Evolutionary conservation across 139 green algal genomes (phyloP), one percentile per base, ranked within the genome.

Genomic region (Chlorella sp.): DNA sequence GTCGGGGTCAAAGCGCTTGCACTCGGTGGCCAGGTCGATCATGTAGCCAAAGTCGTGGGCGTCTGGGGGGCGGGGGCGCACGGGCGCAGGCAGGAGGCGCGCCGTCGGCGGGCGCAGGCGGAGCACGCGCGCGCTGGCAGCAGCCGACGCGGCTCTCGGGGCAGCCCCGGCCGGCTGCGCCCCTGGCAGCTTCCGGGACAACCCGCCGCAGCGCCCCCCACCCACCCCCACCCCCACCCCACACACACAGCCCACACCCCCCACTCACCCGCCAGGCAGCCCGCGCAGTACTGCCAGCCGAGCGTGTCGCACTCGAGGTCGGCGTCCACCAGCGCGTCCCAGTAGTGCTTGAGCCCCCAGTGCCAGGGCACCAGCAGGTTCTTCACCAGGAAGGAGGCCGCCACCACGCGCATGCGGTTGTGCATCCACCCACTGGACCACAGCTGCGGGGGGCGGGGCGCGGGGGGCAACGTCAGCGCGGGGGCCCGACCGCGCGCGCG

Each of bases 301-400:
- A 92, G 84, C 27, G 92, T 87, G 73, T 96, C 94, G 73, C 84
- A 92, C 86, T 98, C 94, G 53, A 98, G 84, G 81, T 98, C 94
- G 1, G 94, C 94, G 68, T 98, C 94, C 42, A 98, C 81, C 68
- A 93, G 84, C 53, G 86, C 86, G 76, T 98, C 94, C 94, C 94
- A 98, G 77, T 94, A 98, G 82, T 97, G 91, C 85, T 98, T 98
- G 23, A 98, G 89, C 17, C 94, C 94, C 94, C 94, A 98, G 84
- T 98, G 93, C 93, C 93, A 97, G 25, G 93, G 93, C 81, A 97
- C 91, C 81, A 97, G 86, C 82, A 98, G 89, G 83, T 97, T 89
- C 85, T 98, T 98, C 33, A 95, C 90, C 61, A 76, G 46, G 71
- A 82, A 73, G 15, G 65, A 82, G 73, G 73, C 77, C 8, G 42